Base-by-base conservation (phyloP, 1,284 basidiomycete genomes). In the Mycosarcoma maydis region DNA sequence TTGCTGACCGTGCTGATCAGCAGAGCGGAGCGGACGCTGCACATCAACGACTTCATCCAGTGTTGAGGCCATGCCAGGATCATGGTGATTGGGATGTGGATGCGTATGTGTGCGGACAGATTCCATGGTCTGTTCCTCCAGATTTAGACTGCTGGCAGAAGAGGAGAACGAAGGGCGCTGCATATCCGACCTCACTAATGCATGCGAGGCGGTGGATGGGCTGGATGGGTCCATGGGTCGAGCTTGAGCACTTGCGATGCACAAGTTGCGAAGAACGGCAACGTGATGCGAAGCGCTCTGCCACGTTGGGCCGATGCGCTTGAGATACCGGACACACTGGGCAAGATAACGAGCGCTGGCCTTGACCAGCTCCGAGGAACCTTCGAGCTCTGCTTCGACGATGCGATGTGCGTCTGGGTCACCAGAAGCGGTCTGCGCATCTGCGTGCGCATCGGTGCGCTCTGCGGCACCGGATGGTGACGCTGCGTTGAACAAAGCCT, bases 271-370 rank as follows among this genome's bases (percentile, higher is more conserved):
- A 4, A 73, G 45, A n/a, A 70, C 69, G 2, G 43, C 43, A 14
- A 73, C 67, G 43, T 73, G 71, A 29, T 73, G 59, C 24, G 49
- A 58, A 8, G 71, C 71, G 26, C 57, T 66, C 49, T 59, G 38
- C 71, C 71, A 73, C 4, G 71, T 73, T 8, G 53, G 61, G 14
- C 61, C 56, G 41, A 73, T 70, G 6, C 66, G 49, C 37, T 59
- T 66, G 23, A 73, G 52, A 34, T 50, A 73, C 10, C 56, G 48
- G 17, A 71, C 54, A 34, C 71, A 73, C 33, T 73, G 52, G 13
- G 61, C 56, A 3, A 73, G 50, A 38, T 66, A 66, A 5, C 40
- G 24, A 10, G 64, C 62, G 26, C 68, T 70, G 9, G 56, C 58
- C 52, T 70, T 65, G 44, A 64, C 61, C 7, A 57, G 43, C 45